A percentile compares a stretch with the other conserved stretches of the same genome.
These are phyloP conservation scores for Miamiensis avidus DNA, from an alignment of 169 alveolate species.

Conservation along the genomic window DNA sequence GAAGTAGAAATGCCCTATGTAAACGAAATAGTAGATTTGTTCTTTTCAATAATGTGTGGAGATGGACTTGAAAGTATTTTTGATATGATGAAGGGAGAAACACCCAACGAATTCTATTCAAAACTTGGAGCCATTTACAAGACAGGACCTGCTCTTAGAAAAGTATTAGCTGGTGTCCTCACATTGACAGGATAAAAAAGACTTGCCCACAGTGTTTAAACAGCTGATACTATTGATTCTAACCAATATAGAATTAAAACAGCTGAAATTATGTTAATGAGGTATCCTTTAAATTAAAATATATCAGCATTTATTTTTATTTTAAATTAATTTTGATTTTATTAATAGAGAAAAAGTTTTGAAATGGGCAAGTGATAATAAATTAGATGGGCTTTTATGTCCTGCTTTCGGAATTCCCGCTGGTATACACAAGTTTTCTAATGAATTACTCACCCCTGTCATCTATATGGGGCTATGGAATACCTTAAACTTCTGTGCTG, in stretches of 20 bases:
- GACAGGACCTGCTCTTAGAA: too few relatives aligned
- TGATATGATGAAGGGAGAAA: too few relatives aligned
- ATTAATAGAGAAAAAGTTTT: slow-evolving; percentile 3
- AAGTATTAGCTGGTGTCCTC: too few relatives aligned
- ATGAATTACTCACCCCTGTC: slow-evolving; percentile 32
- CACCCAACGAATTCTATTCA: too few relatives aligned
- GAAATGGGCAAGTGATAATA: slow-evolving; percentile 13
- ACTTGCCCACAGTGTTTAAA: too few relatives aligned
- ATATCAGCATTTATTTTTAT: not conserved
- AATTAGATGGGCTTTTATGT: slow-evolving; percentile 42
- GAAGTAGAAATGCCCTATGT: slow-evolving; percentile 19
- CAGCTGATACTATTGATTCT: not conserved
- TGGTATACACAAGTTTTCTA: slow-evolving; percentile 39
- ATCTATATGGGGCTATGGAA: slow-evolving; percentile 51
- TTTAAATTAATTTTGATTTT: not conserved
- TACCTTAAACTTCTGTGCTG: slow-evolving; percentile 52
- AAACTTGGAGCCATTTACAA: too few relatives aligned
- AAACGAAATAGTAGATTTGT: slow-evolving; percentile 5
- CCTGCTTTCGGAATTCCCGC: slow-evolving; percentile 63
- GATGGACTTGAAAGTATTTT: too few relatives aligned
- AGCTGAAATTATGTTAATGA: slow-evolving; percentile 4
- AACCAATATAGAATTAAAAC: slow-evolving; percentile 3
- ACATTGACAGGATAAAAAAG: too few relatives aligned
- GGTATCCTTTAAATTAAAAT: not conserved
- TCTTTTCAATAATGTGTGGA: not conserved